Evolutionary conservation across 2,329 filamentous ascomycete species (phyloP), one percentile per base, ranked within the genome.

Genomic region (Aspergillus sp.): DNA sequence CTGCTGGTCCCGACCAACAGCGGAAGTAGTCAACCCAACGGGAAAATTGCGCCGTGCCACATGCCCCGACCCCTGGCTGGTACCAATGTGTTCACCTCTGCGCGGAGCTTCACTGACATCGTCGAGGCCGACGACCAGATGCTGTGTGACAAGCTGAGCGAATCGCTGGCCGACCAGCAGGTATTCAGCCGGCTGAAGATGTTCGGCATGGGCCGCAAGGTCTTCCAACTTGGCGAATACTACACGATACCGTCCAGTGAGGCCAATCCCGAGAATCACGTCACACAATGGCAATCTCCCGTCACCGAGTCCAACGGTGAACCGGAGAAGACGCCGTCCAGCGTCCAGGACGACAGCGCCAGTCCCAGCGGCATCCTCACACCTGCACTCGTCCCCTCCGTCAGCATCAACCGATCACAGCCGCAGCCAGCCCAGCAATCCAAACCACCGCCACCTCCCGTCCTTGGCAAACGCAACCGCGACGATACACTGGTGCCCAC

Each of bases 171-270:
- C 1, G 71, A 78, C 55, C 67, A 70, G 51, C 65, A 74, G 16
- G 55, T 73, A 12, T 74, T 68, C 49, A 65, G 64, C 10, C 69
- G 66, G 7, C 55, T 78, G 16, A 73, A 74, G 52, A 52, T 78
- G 16, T 22, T 78, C 47, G 74, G 75, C 4, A 58, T 78, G 49
- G 77, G 76, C 50, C 74, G 72, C 66, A 78, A 77, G 52, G 73
- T 69, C 1, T 78, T 74, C 62, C 68, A 76, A 55, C 57, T 78
- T 2, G 71, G 70, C 2, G 72, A 73, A 26, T 74, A 73, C 47
- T 78, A 77, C 58, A 73, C 74, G 7, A 59, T 70, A 5, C 69
- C 75, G 0, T 39, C 63, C 2, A 58, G 58, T 12, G 36, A 51
- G 18, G 22, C 59, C 6, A 29, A 50, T 22, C 55, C 36, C 12